Conservation (phyloP, 768 basidiomycete genomes). For the Suillus clintonianus region DNA sequence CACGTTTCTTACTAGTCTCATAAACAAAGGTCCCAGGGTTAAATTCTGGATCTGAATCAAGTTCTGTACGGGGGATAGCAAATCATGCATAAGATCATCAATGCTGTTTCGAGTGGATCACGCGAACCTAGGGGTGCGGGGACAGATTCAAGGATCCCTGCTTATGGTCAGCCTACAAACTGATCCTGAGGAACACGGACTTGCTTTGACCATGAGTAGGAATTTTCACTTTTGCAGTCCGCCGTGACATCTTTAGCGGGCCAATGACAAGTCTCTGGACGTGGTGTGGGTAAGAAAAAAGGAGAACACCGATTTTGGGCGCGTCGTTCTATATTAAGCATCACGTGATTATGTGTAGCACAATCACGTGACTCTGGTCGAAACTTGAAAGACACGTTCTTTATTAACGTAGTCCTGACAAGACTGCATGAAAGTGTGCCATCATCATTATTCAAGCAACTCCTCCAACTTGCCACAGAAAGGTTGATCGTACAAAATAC, state of each 20-base stretch:
- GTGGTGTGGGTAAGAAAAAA: not conserved
- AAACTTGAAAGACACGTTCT: not conserved
- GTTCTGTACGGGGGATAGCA: conserved; percentile 18
- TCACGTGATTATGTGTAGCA: not conserved
- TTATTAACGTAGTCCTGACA: too few relatives aligned
- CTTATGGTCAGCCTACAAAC: not conserved
- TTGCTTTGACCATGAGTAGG: conserved; percentile 24
- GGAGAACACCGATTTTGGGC: conserved; percentile 3
- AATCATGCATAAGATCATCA: not conserved
- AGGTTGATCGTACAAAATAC: conserved; percentile 27
- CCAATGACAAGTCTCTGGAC: conserved; percentile 1
- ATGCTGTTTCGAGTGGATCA: not conserved
- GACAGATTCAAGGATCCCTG: conserved; percentile 30
- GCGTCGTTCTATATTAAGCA: not conserved
- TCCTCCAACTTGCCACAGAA: not conserved
- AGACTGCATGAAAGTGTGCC: not conserved
- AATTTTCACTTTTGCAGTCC: conserved; percentile 12
- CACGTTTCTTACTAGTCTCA: conserved; percentile 24
- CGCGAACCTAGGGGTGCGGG: conserved; percentile 38
- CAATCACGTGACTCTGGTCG: not conserved
- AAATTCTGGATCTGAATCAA: conserved; percentile 36
- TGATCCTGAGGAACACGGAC: not conserved
- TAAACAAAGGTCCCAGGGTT: conserved; percentile 30
- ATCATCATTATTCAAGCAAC: not conserved
- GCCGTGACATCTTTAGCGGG: conserved; percentile 19